Evolutionary conservation across 352 stramenopile genomes (phyloP), one percentile per base, ranked within the genome.

Genomic region (Globisporangium perplexum): DNA sequence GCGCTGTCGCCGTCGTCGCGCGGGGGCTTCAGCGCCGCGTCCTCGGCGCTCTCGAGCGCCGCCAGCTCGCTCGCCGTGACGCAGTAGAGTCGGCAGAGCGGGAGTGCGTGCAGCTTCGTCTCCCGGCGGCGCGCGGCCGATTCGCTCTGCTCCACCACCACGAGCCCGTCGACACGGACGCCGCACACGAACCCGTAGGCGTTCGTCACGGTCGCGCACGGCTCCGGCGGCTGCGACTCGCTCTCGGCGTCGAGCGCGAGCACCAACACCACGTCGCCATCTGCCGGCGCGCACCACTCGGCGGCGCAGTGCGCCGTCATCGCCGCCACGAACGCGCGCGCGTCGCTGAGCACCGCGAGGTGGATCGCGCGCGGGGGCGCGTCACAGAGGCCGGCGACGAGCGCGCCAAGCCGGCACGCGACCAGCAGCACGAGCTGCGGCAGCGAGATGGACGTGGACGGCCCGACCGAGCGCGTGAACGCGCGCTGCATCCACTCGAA

Each of bases 401-500:
- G 35, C 50, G 53, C 41, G 1, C 31, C 47, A 4, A 63, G 45
- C 7, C 56, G 50, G 31, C 56, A 57, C 3, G 50, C 20, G 44
- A 54, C 56, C n/a, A 57, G 10, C 17, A 63, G 45, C 15, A 53
- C 49, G 1, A 63, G 39, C 33, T 63, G 56, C 26, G 49, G 33
- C 3, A 57, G 39, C 8, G 49, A 53, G 39, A 57, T 57, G n/a
- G 44, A 47, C 23, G 56, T 53, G 12, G 49, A 48, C 26, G 49
- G 33, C 3, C 44, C 56, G 14, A 53, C 33, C 18, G 42, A 57
- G 47, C 47, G 46, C 0, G 42, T 53, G 18, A 63, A 53, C 24
- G 56, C 56, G n/a, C 49, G 48, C 23, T 47, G 31, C 50, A 57
- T 50, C 56, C 56, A 63, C 28, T 63, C 50, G 17, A 57, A 57